phyloP scores from a whole-genome alignment of 257 asterid genomes.

The Penstemon eatonii region DNA sequence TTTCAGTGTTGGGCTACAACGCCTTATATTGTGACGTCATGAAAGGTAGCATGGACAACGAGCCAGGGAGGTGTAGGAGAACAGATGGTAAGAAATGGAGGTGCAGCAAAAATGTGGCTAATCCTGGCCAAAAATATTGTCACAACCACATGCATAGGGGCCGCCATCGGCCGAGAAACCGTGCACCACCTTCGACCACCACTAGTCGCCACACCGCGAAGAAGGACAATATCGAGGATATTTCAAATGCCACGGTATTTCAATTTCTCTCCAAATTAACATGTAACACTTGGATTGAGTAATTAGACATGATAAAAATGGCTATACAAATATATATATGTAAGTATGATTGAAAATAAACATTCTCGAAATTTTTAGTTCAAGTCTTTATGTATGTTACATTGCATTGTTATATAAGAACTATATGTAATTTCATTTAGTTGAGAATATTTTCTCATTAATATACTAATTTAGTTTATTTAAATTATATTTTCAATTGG shows the following conservation, averaged over 20 bases:
- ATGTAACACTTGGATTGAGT: no score
- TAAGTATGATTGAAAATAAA: no score
- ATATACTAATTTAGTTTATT: no score
- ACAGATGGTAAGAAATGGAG: slow-evolving; percentile 44
- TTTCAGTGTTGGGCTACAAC: slow-evolving; percentile 18
- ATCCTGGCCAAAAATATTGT: slow-evolving; percentile 31
- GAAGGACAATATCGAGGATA: background rate
- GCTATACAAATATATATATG: no score
- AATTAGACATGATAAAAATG: no score
- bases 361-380: no score
- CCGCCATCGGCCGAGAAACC: slow-evolving; percentile 26
- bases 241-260: background rate
- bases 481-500: no score
- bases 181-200: background rate
- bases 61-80: slow-evolving; percentile 36
- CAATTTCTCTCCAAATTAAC: background rate
- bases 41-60: slow-evolving; percentile 25
- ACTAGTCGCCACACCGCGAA: background rate
- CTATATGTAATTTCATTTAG: no score
- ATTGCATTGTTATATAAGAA: no score
- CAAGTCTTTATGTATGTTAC: no score
- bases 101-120: slow-evolving; percentile 26
- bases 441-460: no score
- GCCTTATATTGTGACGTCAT: background rate
- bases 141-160: slow-evolving; percentile 29